A percentile compares a stretch with the other conserved stretches of the same genome.
Conservation (phyloP, 495 filamentous ascomycete species). For the Neurospora terricola region DNA sequence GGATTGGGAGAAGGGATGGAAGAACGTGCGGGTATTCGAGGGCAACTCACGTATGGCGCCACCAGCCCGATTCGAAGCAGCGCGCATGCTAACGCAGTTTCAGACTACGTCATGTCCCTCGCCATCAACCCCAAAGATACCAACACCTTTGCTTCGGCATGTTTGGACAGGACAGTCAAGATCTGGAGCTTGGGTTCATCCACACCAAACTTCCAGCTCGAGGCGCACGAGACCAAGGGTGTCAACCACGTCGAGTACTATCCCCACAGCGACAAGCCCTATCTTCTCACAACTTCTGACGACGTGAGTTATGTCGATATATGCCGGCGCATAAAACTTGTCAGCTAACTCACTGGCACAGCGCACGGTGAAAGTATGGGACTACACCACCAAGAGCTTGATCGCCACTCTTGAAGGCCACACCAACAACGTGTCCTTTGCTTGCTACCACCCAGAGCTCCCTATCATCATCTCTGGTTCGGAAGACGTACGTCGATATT, state of each 20-base stretch:
- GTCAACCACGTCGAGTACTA: constrained; percentile 98
- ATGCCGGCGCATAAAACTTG: background rate
- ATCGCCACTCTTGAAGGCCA: constrained; percentile 96
- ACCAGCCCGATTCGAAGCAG: too few species aligned
- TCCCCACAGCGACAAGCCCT: constrained; percentile 91
- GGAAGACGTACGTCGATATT: constrained; percentile 51
- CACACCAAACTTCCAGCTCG: constrained; percentile 88
- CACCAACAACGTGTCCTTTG: constrained; percentile 97
- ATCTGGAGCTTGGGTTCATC: constrained; percentile 92
- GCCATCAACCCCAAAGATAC: constrained; percentile 99
- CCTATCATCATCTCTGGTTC: constrained; percentile 98
- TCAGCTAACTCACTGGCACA: constrained; percentile 1
- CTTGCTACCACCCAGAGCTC: constrained; percentile 94
- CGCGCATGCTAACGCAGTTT: constrained; percentile 5
- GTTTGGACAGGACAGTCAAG: constrained; percentile 93
- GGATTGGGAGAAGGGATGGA: constrained; percentile 99
- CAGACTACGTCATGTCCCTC: constrained; percentile 76
- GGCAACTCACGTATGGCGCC: constrained; percentile 63
- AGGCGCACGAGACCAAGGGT: constrained; percentile 96
- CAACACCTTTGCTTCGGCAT: constrained; percentile 93
- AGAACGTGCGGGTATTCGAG: constrained; percentile 95
- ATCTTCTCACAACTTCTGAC: constrained; percentile 92
- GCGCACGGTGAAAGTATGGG: constrained; percentile 91
- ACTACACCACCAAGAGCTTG: constrained; percentile 94
- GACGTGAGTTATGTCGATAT: constrained; percentile 34